These are phyloP conservation scores for Phytophthora tubulina DNA, from an alignment of 352 stramenopile species.

Conservation along the genomic window DNA sequence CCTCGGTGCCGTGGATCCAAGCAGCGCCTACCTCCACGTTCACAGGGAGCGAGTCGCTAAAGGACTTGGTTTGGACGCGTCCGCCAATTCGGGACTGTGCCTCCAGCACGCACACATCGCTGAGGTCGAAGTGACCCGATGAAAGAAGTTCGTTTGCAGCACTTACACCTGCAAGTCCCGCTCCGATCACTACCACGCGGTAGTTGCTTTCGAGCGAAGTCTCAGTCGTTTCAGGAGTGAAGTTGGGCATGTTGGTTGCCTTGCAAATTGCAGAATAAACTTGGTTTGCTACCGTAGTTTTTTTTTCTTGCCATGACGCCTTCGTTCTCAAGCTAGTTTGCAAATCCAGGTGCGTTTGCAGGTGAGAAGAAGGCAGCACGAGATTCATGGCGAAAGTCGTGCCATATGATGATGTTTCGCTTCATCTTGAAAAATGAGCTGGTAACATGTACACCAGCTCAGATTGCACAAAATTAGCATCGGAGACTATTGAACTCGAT, in stretches of 20 bases:
- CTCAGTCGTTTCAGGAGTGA: constrained; percentile 21
- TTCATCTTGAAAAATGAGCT: background rate
- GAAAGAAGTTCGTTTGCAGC: constrained; percentile 54
- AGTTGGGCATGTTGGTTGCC: constrained; percentile 30
- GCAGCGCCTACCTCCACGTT: constrained; percentile 67
- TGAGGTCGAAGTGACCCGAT: constrained; percentile 39
- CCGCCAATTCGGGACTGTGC: constrained; percentile 61
- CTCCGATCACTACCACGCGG: constrained; percentile 63
- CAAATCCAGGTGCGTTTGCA: constrained; percentile 2
- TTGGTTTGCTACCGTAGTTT: background rate
- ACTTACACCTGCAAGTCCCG: constrained; percentile 59
- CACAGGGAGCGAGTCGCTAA: constrained; percentile 54
- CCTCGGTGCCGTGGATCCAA: constrained; percentile 67
- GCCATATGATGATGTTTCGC: constrained; percentile 37
- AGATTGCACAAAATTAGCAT: background rate
- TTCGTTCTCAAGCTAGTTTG: background rate
- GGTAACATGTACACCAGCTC: constrained; percentile 15
- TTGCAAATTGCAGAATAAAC: constrained; percentile 42
- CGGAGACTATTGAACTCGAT: background rate
- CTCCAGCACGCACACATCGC: constrained; percentile 62
- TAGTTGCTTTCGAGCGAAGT: constrained; percentile 25
- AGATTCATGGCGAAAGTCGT: background rate
- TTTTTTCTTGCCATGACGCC: background rate
- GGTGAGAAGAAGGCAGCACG: background rate
- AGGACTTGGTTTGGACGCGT: constrained; percentile 60